Evolutionary conservation across 371 early-diverging fungal species (phyloP).

Genomic region (Saksenaea oblongispora): DNA sequence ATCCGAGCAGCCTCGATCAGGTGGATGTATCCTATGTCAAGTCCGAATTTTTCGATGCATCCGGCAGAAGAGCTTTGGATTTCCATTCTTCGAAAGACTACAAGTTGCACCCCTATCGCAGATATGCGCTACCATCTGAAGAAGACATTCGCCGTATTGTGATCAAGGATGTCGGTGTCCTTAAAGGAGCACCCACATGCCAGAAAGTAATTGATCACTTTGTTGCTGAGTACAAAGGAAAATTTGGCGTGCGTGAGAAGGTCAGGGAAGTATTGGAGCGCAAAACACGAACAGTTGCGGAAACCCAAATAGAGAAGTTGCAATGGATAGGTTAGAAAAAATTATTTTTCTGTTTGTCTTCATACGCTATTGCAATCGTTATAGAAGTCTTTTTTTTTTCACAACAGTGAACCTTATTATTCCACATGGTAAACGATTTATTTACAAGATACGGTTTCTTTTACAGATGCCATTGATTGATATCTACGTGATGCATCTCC

Average conservation of each 20-base stretch:
- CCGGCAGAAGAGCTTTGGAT: conserved; percentile 12
- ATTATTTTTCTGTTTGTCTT: background rate
- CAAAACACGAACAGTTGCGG: conserved; percentile 33
- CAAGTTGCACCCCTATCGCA: conserved; percentile 62
- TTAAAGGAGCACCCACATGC: conserved; percentile 37
- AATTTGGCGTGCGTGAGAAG: conserved; percentile 68
- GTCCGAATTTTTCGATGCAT: conserved; percentile 43
- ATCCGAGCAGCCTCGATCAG: conserved; percentile 53
- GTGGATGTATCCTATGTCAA: conserved; percentile 56
- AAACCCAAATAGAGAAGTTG: background rate
- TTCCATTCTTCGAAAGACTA: conserved; percentile 16
- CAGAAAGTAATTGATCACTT: conserved; percentile 66
- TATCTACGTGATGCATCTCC: background rate
- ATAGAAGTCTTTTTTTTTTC: too few relatives aligned
- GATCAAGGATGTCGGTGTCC: conserved; percentile 45
- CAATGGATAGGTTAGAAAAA: conserved; percentile 19
- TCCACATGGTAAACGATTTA: background rate
- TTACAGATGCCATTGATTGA: background rate
- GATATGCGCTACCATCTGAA: conserved; percentile 72
- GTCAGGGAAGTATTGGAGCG: conserved; percentile 60
- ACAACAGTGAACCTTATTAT: too few relatives aligned
- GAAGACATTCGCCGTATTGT: conserved; percentile 58
- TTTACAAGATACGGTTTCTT: background rate
- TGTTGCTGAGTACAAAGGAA: conserved; percentile 45
- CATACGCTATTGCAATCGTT: too few relatives aligned